Percentiles rank a stretch among this genome's conserved stretches.
These are phyloP conservation scores for Sporothrix pallida DNA, from an alignment of 2,329 filamentous ascomycete species.

Conservation along the genomic window DNA sequence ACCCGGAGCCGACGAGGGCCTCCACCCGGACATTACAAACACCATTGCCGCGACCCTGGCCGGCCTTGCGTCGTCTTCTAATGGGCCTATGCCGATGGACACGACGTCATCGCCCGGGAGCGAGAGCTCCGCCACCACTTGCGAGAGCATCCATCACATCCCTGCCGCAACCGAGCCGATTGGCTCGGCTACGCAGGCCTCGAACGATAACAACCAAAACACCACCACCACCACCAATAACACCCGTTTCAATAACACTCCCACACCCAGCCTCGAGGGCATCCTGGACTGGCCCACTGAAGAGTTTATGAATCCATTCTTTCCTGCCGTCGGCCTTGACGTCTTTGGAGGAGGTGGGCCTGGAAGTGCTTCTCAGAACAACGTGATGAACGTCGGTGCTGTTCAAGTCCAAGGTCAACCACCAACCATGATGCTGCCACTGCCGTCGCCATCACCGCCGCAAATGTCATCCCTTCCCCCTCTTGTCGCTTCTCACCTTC, in stretches of 20 bases:
- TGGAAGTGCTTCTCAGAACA: background rate
- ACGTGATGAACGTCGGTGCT: background rate
- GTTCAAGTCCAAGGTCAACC: background rate
- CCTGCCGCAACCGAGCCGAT: background rate
- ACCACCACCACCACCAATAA: background rate
- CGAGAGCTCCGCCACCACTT: background rate
- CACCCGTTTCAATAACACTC: background rate
- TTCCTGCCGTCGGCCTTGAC: conserved; percentile 19
- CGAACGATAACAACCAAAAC: background rate
- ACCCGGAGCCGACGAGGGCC: background rate
- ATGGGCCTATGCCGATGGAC: background rate
- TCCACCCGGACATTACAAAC: conserved; percentile 25
- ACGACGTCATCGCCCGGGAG: background rate
- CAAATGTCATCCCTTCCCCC: background rate
- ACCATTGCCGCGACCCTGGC: conserved; percentile 12
- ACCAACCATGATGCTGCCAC: background rate
- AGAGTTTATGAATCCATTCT: conserved; percentile 27
- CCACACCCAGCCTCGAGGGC: conserved; percentile 10
- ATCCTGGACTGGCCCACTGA: conserved; percentile 16
- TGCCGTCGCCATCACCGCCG: background rate
- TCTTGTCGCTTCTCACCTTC: background rate
- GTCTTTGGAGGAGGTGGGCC: conserved; percentile 1
- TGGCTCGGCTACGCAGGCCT: background rate
- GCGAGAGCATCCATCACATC: conserved; percentile 11
- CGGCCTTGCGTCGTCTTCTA: background rate